Conservation (phyloP, 495 filamentous ascomycete species). For the Annulohypoxylon stygium region DNA sequence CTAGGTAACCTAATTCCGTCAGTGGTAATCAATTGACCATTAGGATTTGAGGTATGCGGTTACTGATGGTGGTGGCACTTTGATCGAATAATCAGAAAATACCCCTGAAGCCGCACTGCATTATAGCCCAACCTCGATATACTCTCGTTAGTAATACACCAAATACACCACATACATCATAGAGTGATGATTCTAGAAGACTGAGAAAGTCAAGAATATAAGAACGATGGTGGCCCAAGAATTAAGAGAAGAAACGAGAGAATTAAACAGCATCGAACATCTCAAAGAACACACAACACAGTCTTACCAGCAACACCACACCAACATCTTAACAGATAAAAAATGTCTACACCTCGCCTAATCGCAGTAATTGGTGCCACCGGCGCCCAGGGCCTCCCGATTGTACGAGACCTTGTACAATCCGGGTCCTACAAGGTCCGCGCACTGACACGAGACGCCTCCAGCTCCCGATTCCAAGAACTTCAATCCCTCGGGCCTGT, state of each 20-base stretch:
- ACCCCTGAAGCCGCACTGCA: not conserved
- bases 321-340: not conserved
- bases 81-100: constrained; percentile 49
- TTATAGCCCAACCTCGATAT: not conserved
- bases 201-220: constrained; percentile 6
- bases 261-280: constrained; percentile 1
- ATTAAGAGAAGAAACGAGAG: not conserved
- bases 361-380: constrained; percentile 67
- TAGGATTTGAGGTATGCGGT: constrained; percentile 4
- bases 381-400: constrained; percentile 67
- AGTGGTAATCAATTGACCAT: not conserved
- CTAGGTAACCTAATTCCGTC: not conserved
- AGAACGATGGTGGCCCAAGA: not conserved
- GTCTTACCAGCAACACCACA: not conserved
- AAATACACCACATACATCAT: not conserved
- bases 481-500: constrained; percentile 56
- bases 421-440: constrained; percentile 60
- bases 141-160: not conserved
- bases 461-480: constrained; percentile 54
- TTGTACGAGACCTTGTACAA: constrained; percentile 60
- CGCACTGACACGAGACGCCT: constrained; percentile 62
- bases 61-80: constrained; percentile 25
- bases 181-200: not conserved
- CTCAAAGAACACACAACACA: not conserved
- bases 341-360: constrained; percentile 49